These are phyloP conservation scores for Amanita muscaria DNA, from an alignment of 768 basidiomycete species.

Conservation along the genomic window DNA sequence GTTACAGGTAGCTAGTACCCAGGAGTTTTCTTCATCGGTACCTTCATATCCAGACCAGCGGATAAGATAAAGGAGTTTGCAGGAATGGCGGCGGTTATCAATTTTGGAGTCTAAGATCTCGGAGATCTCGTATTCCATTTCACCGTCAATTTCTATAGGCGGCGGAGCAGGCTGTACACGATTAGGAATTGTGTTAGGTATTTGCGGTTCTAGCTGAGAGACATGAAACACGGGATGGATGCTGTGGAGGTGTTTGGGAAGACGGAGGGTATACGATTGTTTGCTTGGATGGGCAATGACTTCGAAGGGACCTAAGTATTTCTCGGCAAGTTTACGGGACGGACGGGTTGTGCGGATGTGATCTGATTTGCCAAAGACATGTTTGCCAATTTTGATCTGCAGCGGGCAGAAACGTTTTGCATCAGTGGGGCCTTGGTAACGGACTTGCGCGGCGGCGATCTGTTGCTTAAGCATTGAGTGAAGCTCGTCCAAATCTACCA, in stretches of 20 bases:
- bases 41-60: constrained; percentile 1
- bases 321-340: constrained; percentile 15
- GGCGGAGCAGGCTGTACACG: constrained; percentile 4
- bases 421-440: background rate
- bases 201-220: constrained; percentile 11
- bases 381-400: constrained; percentile 12
- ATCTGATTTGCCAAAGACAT: constrained; percentile 16
- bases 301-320: constrained; percentile 19
- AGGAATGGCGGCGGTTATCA: background rate
- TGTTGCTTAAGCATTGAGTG: background rate
- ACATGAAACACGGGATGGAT: constrained; percentile 25
- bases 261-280: constrained; percentile 11
- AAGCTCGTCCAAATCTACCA: background rate
- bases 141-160: constrained; percentile 8
- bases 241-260: constrained; percentile 11
- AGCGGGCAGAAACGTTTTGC: background rate
- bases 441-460: background rate
- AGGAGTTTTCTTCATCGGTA: too few species aligned
- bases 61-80: constrained; percentile 9
- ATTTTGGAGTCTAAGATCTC: constrained; percentile 11
- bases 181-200: constrained; percentile 2
- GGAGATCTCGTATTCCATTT: constrained; percentile 9
- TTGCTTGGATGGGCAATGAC: constrained; percentile 13
- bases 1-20: too few species aligned
- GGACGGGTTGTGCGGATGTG: constrained; percentile 13